phyloP scores from a whole-genome alignment of 2,329 filamentous ascomycete genomes.

The Sclerotinia trifoliorum region DNA sequence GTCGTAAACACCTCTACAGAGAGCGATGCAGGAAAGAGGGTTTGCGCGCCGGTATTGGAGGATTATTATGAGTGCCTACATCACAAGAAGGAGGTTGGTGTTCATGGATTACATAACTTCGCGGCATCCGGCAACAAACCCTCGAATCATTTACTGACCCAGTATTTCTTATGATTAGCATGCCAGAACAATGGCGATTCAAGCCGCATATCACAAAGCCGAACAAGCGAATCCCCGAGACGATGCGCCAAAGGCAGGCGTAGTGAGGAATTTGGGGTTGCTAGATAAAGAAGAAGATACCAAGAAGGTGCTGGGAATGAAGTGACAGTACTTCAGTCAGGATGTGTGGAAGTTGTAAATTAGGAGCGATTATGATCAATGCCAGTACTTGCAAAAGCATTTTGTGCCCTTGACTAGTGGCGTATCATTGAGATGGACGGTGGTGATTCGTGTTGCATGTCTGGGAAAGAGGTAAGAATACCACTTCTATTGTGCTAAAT shows the following conservation, averaged over 20 bases:
- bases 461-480: not conserved
- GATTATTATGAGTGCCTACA: conserved; percentile 99
- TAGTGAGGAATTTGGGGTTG: conserved; percentile 84
- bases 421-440: not conserved
- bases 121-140: not conserved
- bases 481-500: not conserved
- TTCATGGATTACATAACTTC: not conserved
- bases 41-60: conserved; percentile 81
- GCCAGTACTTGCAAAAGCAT: conserved; percentile 5
- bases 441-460: too few relatives aligned
- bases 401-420: not conserved
- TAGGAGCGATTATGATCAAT: conserved; percentile 28
- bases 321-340: conserved; percentile 30
- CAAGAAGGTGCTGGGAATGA: conserved; percentile 51
- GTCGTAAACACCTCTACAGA: conserved; percentile 85
- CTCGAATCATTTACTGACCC: conserved; percentile 6
- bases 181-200: conserved; percentile 73
- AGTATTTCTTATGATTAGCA: conserved; percentile 48
- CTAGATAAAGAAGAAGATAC: conserved; percentile 81
- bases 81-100: conserved; percentile 92
- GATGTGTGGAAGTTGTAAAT: conserved; percentile 35
- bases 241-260: conserved; percentile 75
- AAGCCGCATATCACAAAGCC: conserved; percentile 80
- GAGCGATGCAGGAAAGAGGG: conserved; percentile 77
- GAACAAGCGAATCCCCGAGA: conserved; percentile 74